phyloP scores from a whole-genome alignment of 2,329 filamentous ascomycete species.

The Coniochaeta prunicola region DNA sequence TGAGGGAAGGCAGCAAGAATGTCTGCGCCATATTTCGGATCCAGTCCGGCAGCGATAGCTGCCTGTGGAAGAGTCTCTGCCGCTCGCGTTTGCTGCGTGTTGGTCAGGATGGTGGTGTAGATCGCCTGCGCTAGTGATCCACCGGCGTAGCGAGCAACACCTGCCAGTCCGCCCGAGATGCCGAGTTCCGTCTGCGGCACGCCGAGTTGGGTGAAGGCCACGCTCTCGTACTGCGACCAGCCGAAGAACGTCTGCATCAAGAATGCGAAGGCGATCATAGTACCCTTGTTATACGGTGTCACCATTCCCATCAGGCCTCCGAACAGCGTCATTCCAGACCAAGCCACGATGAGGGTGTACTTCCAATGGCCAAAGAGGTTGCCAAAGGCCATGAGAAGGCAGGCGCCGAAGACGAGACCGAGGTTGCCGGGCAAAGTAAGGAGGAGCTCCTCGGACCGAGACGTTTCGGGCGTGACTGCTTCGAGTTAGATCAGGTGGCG shows the following conservation, averaged over 20 bases:
- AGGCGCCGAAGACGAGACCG: constrained; percentile 34
- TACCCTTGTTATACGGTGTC: constrained; percentile 32
- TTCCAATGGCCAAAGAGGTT: constrained; percentile 34
- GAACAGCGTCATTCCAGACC: constrained; percentile 37
- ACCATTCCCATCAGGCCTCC: constrained; percentile 33
- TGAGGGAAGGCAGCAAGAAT: not conserved
- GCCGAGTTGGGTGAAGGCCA: constrained; percentile 38
- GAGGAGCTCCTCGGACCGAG: constrained; percentile 12
- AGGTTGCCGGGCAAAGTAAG: constrained; percentile 36
- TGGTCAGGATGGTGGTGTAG: constrained; percentile 32
- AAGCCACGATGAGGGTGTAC: constrained; percentile 33
- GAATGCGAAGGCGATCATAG: constrained; percentile 39
- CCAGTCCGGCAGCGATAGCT: constrained; percentile 3
- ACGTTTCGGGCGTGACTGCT: constrained; percentile 12
- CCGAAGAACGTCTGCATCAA: constrained; percentile 33
- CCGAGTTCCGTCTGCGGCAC: constrained; percentile 38
- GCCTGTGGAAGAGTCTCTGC: constrained; percentile 3
- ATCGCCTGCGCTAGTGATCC: constrained; percentile 31
- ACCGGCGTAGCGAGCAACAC: constrained; percentile 33
- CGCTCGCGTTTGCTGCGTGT: constrained; percentile 18
- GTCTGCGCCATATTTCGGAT: not conserved
- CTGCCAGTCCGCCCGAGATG: constrained; percentile 31
- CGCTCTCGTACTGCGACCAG: constrained; percentile 35
- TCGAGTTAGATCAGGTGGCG: too few relatives aligned
- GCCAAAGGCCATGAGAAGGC: constrained; percentile 31